These are phyloP conservation scores for Leucocoprinus birnbaumii DNA, from an alignment of 768 basidiomycete species.

Conservation along the genomic window DNA sequence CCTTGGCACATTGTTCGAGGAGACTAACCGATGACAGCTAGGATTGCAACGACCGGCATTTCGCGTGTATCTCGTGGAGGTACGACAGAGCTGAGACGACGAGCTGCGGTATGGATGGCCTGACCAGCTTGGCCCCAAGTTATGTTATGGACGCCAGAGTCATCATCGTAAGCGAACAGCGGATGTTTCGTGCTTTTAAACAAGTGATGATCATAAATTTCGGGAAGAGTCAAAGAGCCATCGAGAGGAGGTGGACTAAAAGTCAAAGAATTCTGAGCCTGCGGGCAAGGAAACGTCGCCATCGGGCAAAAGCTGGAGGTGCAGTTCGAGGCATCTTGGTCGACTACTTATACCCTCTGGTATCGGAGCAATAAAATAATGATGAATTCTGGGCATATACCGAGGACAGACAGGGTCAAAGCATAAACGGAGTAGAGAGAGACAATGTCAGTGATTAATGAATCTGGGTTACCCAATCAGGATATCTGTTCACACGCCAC, in stretches of 20 bases:
- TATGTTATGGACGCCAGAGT: slow-evolving; percentile 12
- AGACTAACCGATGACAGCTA: slow-evolving; percentile 22
- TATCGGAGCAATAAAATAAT: no score
- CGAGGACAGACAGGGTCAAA: not conserved
- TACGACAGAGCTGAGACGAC: slow-evolving; percentile 3
- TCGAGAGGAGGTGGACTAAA: slow-evolving; percentile 28
- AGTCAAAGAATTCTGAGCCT: slow-evolving; percentile 2
- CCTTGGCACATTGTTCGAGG: not conserved
- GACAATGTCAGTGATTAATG: no score
- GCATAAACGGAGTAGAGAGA: not conserved
- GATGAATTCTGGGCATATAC: no score
- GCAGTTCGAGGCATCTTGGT: no score
- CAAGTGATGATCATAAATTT: slow-evolving; percentile 29
- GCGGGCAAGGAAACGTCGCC: slow-evolving; percentile 10
- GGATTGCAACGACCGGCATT: slow-evolving; percentile 25
- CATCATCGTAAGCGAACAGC: slow-evolving; percentile 22
- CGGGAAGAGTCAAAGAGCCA: slow-evolving; percentile 26
- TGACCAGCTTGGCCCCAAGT: slow-evolving; percentile 16
- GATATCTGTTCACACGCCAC: slow-evolving; percentile 5
- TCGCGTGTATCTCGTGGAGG: not conserved
- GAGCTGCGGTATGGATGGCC: slow-evolving; percentile 17
- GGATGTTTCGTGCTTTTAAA: slow-evolving; percentile 25
- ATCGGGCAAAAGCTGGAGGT: not conserved
- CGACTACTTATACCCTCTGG: no score
- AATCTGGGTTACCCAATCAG: not conserved